A percentile compares a stretch with the other conserved stretches of the same genome.
Evolutionary conservation across 768 basidiomycete genomes (phyloP).

Genomic region (Thelephora aurantiotincta): DNA sequence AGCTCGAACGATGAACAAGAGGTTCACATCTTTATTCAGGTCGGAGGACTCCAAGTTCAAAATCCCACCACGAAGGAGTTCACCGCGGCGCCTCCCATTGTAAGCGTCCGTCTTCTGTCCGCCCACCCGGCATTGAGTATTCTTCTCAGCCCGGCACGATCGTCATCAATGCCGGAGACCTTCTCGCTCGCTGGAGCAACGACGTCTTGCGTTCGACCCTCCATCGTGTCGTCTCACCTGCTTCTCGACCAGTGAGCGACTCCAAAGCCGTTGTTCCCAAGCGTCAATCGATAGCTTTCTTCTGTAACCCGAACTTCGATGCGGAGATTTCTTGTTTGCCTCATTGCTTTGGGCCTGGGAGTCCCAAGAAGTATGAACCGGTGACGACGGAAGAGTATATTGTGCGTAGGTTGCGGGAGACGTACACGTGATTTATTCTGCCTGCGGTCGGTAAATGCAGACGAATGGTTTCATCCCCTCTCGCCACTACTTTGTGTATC

Average conservation of each 20-base stretch:
- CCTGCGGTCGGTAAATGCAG: too few species aligned
- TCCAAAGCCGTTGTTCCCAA: constrained; percentile 10
- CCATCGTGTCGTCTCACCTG: constrained; percentile 17
- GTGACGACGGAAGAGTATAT: constrained; percentile 69
- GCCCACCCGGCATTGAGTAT: neutral
- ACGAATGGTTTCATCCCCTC: too few species aligned
- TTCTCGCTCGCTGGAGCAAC: constrained; percentile 56
- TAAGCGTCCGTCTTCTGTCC: constrained; percentile 20
- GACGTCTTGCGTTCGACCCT: constrained; percentile 14
- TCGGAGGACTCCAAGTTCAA: constrained; percentile 73
- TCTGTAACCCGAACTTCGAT: constrained; percentile 18
- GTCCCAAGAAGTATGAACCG: constrained; percentile 46
- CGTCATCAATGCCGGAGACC: constrained; percentile 20
- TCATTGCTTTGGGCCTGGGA: constrained; percentile 8
- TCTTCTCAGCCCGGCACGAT: constrained; percentile 16
- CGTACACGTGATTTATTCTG: constrained; percentile 22
- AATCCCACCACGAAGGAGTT: constrained; percentile 65
- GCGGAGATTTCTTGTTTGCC: constrained; percentile 16
- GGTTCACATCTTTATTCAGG: constrained; percentile 18
- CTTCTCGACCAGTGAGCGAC: constrained; percentile 2
- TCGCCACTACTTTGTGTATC: too few species aligned
- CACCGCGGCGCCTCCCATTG: constrained; percentile 63
- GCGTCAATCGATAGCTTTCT: constrained; percentile 19
- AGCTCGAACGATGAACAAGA: neutral
- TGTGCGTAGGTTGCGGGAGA: constrained; percentile 49